Conservation (phyloP, 139 green algal genomes). For the Volvox reticuliferus region DNA sequence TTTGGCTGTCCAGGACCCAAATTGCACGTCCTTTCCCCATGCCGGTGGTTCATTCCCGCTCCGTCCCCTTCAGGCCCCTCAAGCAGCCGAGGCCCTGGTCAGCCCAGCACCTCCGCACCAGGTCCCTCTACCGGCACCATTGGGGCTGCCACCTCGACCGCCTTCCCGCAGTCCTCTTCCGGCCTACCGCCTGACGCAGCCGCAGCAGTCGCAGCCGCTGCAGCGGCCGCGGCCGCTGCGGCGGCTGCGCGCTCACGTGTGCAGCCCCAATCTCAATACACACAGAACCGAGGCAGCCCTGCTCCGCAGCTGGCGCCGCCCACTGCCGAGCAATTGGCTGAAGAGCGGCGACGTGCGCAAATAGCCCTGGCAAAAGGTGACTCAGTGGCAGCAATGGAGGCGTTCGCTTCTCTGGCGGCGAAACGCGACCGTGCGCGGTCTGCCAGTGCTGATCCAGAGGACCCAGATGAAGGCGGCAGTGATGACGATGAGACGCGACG, state of each 20-base stretch:
- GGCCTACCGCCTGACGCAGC: slow-evolving; percentile 8
- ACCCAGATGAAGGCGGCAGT: slow-evolving; percentile 33
- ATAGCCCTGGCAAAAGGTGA: slow-evolving; percentile 44
- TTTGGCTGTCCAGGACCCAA: not conserved
- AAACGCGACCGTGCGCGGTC: slow-evolving; percentile 40
- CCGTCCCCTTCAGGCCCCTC: not conserved
- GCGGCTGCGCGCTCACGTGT: not conserved
- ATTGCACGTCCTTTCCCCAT: too few species aligned
- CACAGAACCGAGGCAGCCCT: not conserved
- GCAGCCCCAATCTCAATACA: not conserved
- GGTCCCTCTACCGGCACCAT: not conserved
- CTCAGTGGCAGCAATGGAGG: slow-evolving; percentile 75
- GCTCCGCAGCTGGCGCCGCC: not conserved
- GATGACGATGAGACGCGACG: slow-evolving; percentile 55
- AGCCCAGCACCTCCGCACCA: slow-evolving; percentile 27
- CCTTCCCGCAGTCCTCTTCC: not conserved
- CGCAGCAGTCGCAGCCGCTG: not conserved
- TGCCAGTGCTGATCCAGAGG: slow-evolving; percentile 26
- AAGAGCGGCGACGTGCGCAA: slow-evolving; percentile 14
- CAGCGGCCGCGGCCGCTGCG: not conserved
- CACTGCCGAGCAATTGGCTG: slow-evolving; percentile 23
- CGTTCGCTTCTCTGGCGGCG: slow-evolving; percentile 64
- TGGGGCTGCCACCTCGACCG: not conserved
- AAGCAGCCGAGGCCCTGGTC: not conserved
- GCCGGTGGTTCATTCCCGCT: not conserved